phyloP scores from a whole-genome alignment of 352 stramenopile genomes.

The Elongisporangium prolatum region DNA sequence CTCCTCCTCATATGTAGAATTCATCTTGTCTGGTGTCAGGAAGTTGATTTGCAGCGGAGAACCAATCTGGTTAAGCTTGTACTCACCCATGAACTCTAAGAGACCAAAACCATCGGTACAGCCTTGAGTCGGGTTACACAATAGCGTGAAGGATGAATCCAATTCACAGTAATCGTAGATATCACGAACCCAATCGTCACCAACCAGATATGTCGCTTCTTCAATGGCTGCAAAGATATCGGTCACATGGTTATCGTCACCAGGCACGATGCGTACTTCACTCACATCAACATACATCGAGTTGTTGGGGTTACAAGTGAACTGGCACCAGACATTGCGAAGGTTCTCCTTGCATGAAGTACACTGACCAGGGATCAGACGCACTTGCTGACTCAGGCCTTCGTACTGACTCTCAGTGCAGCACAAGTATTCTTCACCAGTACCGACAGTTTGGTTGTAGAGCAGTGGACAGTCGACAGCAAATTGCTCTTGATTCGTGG shows the following conservation, averaged over 20 bases:
- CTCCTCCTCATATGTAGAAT: too few relatives aligned
- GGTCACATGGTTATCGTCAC: slow-evolving; percentile 34
- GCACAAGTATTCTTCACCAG: slow-evolving; percentile 53
- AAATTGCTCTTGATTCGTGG: slow-evolving; percentile 54
- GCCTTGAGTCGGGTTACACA: slow-evolving; percentile 50
- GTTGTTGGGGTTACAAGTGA: slow-evolving; percentile 76
- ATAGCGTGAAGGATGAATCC: slow-evolving; percentile 40
- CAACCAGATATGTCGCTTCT: slow-evolving; percentile 66
- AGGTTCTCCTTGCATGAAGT: slow-evolving; percentile 73
- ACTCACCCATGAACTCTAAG: slow-evolving; percentile 57
- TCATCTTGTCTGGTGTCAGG: slow-evolving; percentile 29
- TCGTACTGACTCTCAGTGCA: slow-evolving; percentile 76
- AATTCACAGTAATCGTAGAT: slow-evolving; percentile 68
- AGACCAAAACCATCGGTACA: slow-evolving; percentile 50
- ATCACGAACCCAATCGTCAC: slow-evolving; percentile 58
- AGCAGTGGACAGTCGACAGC: slow-evolving; percentile 64
- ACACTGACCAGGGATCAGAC: slow-evolving; percentile 50
- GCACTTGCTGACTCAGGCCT: slow-evolving; percentile 48
- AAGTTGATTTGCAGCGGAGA: slow-evolving; percentile 64
- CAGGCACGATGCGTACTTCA: slow-evolving; percentile 56
- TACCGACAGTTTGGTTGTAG: slow-evolving; percentile 53
- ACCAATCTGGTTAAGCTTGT: slow-evolving; percentile 52
- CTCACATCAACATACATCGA: slow-evolving; percentile 68
- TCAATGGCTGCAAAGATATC: slow-evolving; percentile 65
- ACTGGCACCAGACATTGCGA: slow-evolving; percentile 78